These are phyloP conservation scores for Aspergillus sp. DNA, from an alignment of 2,329 filamentous ascomycete species.

Conservation along the genomic window DNA sequence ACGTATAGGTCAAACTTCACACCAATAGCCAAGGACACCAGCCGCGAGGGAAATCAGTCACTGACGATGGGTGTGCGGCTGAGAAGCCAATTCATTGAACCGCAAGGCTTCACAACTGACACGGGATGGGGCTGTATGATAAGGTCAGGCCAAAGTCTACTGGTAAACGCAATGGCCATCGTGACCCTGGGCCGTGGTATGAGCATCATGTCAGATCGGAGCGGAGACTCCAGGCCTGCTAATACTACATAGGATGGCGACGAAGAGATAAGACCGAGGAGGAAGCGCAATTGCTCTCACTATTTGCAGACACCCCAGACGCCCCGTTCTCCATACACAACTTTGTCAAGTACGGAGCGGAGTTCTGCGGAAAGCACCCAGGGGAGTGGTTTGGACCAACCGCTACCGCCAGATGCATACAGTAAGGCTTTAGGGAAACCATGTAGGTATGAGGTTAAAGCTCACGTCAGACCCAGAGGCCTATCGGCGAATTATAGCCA, in stretches of 20 bases:
- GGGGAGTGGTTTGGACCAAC: slow-evolving; percentile 99
- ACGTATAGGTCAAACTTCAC: slow-evolving; percentile 89
- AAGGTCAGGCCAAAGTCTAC: slow-evolving; percentile 84
- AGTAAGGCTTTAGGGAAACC: slow-evolving; percentile 57
- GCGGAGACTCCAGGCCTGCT: slow-evolving; percentile 23
- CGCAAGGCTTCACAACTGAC: slow-evolving; percentile 83
- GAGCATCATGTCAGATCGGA: not conserved
- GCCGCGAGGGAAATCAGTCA: slow-evolving; percentile 67
- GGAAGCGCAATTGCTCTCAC: slow-evolving; percentile 70
- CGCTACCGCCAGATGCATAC: slow-evolving; percentile 88
- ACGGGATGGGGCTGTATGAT: slow-evolving; percentile 99
- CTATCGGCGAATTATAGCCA: slow-evolving; percentile 66
- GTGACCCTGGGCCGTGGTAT: slow-evolving; percentile 76
- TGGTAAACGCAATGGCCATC: slow-evolving; percentile 79
- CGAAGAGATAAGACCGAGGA: slow-evolving; percentile 57
- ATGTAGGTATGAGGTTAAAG: not conserved
- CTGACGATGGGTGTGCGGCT: slow-evolving; percentile 84
- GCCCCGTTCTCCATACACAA: slow-evolving; percentile 94
- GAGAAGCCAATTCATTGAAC: slow-evolving; percentile 75
- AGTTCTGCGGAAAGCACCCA: slow-evolving; percentile 87
- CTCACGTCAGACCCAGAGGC: slow-evolving; percentile 55
- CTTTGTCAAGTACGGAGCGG: slow-evolving; percentile 85
- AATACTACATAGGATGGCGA: slow-evolving; percentile 67
- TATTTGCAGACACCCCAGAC: slow-evolving; percentile 83
- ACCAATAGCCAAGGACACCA: slow-evolving; percentile 74